These are phyloP conservation scores for Candida dajiaensis DNA, from an alignment of 805 yeast species.

Conservation along the genomic window DNA sequence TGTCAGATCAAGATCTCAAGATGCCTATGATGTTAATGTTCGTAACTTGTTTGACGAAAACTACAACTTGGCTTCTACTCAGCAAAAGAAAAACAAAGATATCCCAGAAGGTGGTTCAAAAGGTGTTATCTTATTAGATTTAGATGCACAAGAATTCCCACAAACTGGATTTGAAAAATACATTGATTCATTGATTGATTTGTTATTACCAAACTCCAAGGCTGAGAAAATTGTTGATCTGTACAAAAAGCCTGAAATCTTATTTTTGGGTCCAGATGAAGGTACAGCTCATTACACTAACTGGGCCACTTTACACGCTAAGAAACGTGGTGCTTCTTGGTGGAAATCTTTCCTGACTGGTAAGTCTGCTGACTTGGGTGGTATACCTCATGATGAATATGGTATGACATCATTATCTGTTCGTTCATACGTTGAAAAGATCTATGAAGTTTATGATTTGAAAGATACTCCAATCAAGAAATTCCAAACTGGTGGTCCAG, in stretches of 20 bases:
- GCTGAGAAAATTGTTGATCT: constrained; percentile 81
- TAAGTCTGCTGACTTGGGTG: constrained; percentile 85
- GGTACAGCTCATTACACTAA: constrained; percentile 94
- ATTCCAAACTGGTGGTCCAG: constrained; percentile 98
- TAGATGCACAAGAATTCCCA: constrained; percentile 67
- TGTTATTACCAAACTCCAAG: constrained; percentile 74
- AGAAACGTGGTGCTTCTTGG: constrained; percentile 89
- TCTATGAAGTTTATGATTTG: constrained; percentile 72
- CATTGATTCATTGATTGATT: constrained; percentile 84
- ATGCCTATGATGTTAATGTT: constrained; percentile 79
- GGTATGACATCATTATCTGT: constrained; percentile 98
- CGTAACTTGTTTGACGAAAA: constrained; percentile 93
- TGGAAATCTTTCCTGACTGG: constrained; percentile 99
- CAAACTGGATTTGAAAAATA: constrained; percentile 86
- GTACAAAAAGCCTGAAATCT: constrained; percentile 78
- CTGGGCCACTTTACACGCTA: constrained; percentile 97
- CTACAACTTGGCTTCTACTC: constrained; percentile 92
- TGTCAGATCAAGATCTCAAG: constrained; percentile 79
- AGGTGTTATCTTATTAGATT: constrained; percentile 85
- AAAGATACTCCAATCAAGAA: constrained; percentile 57
- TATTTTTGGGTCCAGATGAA: constrained; percentile 99
- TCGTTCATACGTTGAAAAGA: constrained; percentile 82
- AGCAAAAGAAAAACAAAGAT: constrained; percentile 95
- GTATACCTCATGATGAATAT: constrained; percentile 96
- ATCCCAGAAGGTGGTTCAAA: constrained; percentile 99